These are phyloP conservation scores for Ophiostoma perfectum DNA, from an alignment of 2,329 filamentous ascomycete genomes.

Conservation along the genomic window DNA sequence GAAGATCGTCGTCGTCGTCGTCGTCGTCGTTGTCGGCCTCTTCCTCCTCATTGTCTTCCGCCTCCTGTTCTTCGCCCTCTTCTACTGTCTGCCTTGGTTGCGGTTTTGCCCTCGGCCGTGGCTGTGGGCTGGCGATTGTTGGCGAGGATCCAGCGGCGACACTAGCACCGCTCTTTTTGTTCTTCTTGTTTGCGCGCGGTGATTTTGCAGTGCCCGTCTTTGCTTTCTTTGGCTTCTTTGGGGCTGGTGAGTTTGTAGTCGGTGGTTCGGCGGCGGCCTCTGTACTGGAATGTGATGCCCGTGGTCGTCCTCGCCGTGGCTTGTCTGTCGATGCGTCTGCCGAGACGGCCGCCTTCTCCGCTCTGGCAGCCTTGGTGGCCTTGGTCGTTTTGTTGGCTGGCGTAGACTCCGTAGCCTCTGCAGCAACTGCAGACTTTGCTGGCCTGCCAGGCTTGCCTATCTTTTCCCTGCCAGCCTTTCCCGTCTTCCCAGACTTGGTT, in stretches of 20 bases:
- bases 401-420: background rate
- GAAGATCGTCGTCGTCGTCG: background rate
- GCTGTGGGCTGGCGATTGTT: background rate
- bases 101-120: background rate
- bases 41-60: background rate
- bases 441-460: slow-evolving; percentile 1
- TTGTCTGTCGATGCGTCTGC: background rate
- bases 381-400: slow-evolving; percentile 4
- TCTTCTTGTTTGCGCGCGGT: background rate
- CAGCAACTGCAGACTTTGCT: background rate
- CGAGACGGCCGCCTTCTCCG: background rate
- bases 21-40: background rate
- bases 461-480: background rate
- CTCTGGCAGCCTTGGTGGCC: background rate
- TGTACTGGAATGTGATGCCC: background rate
- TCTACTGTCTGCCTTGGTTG: slow-evolving; percentile 1
- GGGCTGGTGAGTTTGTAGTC: background rate
- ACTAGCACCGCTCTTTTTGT: background rate
- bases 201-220: background rate
- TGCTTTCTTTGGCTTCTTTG: background rate
- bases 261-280: background rate
- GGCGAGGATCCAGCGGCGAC: background rate
- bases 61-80: background rate
- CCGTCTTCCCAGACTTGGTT: background rate
- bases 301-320: slow-evolving; percentile 6